A percentile compares a stretch with the other conserved stretches of the same genome.
Conservation (phyloP, 257 asterid genomes). For the Verbena officinalis region DNA sequence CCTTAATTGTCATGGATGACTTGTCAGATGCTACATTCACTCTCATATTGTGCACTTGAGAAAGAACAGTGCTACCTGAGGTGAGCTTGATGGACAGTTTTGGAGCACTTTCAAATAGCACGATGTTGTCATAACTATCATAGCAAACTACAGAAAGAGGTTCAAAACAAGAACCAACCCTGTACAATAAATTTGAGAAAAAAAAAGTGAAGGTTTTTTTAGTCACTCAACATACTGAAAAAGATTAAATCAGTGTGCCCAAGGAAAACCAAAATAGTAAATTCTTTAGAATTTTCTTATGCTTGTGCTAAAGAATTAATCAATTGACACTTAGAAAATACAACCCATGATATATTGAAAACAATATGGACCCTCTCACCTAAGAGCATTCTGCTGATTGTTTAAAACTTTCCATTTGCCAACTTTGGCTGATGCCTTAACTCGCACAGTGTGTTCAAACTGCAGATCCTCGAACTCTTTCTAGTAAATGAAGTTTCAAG, state of each 20-base stretch:
- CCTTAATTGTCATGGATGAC: constrained; percentile 43
- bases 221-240: neutral
- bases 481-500: constrained; percentile 37
- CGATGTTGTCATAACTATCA: constrained; percentile 47
- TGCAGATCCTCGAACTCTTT: constrained; percentile 22
- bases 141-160: constrained; percentile 45
- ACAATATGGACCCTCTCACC: constrained; percentile 38
- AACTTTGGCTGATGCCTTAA: constrained; percentile 41
- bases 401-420: constrained; percentile 49
- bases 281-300: neutral
- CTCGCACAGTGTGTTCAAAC: constrained; percentile 43
- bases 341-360: constrained; percentile 4
- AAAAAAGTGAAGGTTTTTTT: too few relatives aligned
- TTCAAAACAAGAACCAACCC: constrained; percentile 53
- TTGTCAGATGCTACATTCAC: constrained; percentile 36
- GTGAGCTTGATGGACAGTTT: constrained; percentile 36
- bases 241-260: neutral
- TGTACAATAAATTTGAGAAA: constrained; percentile 31
- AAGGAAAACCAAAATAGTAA: neutral
- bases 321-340: neutral
- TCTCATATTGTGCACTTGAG: constrained; percentile 28
- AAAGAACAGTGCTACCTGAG: constrained; percentile 29
- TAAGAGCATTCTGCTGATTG: constrained; percentile 31
- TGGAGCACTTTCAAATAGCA: constrained; percentile 38
- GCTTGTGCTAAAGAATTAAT: constrained; percentile 2